A percentile compares a stretch with the other conserved stretches of the same genome.
These are phyloP conservation scores for Amanita subjunquillea DNA, from an alignment of 768 basidiomycete genomes.

Conservation along the genomic window DNA sequence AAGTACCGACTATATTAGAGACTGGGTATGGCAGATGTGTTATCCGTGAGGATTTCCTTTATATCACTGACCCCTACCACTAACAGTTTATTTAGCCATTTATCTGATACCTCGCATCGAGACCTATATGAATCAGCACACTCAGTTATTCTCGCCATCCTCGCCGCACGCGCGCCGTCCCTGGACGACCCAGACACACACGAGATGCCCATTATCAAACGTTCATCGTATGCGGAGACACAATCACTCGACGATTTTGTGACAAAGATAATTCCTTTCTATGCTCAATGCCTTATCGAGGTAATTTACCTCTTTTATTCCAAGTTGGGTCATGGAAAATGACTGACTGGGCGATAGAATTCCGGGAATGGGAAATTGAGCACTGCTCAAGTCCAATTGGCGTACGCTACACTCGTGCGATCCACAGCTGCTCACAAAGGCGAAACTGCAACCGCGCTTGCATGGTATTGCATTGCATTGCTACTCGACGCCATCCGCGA, in stretches of 20 bases:
- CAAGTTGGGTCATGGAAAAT: background rate
- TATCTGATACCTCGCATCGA: conserved; percentile 47
- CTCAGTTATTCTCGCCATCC: conserved; percentile 70
- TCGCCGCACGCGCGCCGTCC: conserved; percentile 42
- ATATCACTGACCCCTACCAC: background rate
- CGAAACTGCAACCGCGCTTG: conserved; percentile 26
- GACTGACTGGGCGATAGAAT: conserved; percentile 33
- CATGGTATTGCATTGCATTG: conserved; percentile 57
- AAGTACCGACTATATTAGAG: conserved; percentile 38
- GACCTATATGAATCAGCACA: conserved; percentile 85
- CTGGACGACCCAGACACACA: conserved; percentile 13
- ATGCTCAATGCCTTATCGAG: conserved; percentile 59
- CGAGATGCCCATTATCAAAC: background rate
- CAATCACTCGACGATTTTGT: conserved; percentile 27
- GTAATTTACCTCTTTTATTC: conserved; percentile 23
- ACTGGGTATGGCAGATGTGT: conserved; percentile 49
- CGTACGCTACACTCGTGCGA: conserved; percentile 62
- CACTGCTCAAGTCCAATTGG: conserved; percentile 57
- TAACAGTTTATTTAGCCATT: conserved; percentile 31
- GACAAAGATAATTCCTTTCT: conserved; percentile 62
- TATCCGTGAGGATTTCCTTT: conserved; percentile 41
- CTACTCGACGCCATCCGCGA: conserved; percentile 38
- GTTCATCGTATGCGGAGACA: conserved; percentile 1
- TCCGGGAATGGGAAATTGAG: conserved; percentile 51
- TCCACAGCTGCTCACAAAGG: conserved; percentile 27